These are phyloP conservation scores for Antrodiella citrinella DNA, from an alignment of 768 basidiomycete species.

Conservation along the genomic window DNA sequence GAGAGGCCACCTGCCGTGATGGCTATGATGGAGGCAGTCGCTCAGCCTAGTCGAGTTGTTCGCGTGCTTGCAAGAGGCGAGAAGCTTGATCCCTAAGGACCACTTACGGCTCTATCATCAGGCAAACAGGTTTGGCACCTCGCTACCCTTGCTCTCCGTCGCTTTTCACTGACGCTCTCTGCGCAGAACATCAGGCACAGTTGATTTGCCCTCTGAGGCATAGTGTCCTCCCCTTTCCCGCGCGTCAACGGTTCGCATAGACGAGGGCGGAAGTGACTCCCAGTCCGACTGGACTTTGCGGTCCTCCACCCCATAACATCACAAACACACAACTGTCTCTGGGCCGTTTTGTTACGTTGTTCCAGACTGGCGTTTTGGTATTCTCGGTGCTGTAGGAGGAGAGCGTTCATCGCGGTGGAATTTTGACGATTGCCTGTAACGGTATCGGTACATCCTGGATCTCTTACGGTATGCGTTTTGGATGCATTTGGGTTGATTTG, in stretches of 20 bases:
- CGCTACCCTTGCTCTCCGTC: too few species aligned
- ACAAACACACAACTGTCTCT: background rate
- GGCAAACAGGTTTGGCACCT: background rate
- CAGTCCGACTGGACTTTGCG: background rate
- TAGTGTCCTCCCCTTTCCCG: background rate
- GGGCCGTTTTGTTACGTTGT: background rate
- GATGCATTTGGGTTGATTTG: too few species aligned
- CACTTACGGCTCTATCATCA: background rate
- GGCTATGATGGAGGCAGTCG: slow-evolving; percentile 75
- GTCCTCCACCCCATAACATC: background rate
- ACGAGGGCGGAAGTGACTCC: background rate
- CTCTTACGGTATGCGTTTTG: too few species aligned
- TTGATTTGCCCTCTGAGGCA: background rate
- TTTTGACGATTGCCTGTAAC: too few species aligned
- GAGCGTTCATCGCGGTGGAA: too few species aligned
- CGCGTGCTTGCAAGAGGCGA: slow-evolving; percentile 79
- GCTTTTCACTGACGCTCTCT: background rate
- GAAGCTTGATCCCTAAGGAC: slow-evolving; percentile 54
- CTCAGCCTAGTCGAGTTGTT: slow-evolving; percentile 68
- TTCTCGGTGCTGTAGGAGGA: too few species aligned
- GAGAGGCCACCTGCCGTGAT: slow-evolving; percentile 72
- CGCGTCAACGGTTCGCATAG: background rate
- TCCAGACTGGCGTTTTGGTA: background rate
- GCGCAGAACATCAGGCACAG: background rate
- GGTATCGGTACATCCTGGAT: too few species aligned